Evolutionary conservation across 1,284 basidiomycete species (phyloP).

Genomic region (Fomitopsis pinicola): DNA sequence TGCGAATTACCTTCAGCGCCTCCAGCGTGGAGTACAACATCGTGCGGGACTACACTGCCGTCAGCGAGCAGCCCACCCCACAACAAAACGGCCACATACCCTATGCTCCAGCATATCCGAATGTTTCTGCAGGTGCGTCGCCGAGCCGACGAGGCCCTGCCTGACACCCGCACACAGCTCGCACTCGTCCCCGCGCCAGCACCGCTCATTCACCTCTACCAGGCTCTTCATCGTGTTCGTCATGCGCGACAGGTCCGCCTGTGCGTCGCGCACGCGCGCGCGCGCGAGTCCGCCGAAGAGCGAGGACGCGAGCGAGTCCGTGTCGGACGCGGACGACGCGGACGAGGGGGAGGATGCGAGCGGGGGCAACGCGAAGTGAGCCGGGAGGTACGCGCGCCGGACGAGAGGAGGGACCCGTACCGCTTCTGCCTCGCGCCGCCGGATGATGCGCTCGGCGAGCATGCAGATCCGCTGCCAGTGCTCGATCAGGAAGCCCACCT

Average conservation of each 20-base stretch:
- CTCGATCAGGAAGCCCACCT: slow-evolving; percentile 74
- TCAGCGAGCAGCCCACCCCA: background rate
- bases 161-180: slow-evolving; percentile 81
- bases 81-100: slow-evolving; percentile 42
- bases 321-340: slow-evolving; percentile 22
- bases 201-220: slow-evolving; percentile 69
- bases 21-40: slow-evolving; percentile 68
- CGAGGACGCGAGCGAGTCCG: slow-evolving; percentile 20
- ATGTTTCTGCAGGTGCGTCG: slow-evolving; percentile 68
- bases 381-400: slow-evolving; percentile 54
- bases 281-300: slow-evolving; percentile 25
- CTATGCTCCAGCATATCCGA: slow-evolving; percentile 76
- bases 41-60: slow-evolving; percentile 41
- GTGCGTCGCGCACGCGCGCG: slow-evolving; percentile 30
- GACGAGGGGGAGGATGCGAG: slow-evolving; percentile 23
- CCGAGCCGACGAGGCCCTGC: slow-evolving; percentile 63
- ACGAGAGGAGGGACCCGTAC: slow-evolving; percentile 68
- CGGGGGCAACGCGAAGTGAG: slow-evolving; percentile 58
- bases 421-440: slow-evolving; percentile 83
- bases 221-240: slow-evolving; percentile 80
- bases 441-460: slow-evolving; percentile 80
- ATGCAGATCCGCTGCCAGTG: slow-evolving; percentile 89
- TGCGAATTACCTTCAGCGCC: slow-evolving; percentile 56
- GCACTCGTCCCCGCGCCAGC: slow-evolving; percentile 78
- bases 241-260: slow-evolving; percentile 79